These are phyloP conservation scores for Tolypocladium capitatum DNA, from an alignment of 2,329 filamentous ascomycete genomes.

Conservation along the genomic window DNA sequence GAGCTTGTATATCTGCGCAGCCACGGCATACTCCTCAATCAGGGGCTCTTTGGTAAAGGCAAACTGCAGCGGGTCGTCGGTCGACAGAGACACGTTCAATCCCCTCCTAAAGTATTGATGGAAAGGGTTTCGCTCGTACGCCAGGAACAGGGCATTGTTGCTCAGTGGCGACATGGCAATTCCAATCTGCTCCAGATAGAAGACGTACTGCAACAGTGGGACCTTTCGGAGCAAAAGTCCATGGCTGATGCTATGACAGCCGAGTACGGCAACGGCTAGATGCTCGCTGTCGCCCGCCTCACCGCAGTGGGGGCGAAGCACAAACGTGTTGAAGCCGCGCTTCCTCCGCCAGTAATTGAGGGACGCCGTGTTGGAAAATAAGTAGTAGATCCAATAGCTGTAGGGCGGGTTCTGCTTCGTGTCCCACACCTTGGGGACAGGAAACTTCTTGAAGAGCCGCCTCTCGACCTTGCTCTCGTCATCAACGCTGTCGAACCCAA, in stretches of 20 bases:
- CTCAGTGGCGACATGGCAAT: constrained; percentile 99
- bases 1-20: constrained; percentile 96
- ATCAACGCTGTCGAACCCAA: constrained; percentile 95
- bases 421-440: constrained; percentile 75
- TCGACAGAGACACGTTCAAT: constrained; percentile 89
- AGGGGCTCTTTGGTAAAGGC: constrained; percentile 96
- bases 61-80: constrained; percentile 93
- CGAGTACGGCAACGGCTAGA: constrained; percentile 78
- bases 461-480: constrained; percentile 96
- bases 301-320: constrained; percentile 85
- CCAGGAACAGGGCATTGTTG: constrained; percentile 92
- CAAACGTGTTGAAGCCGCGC: constrained; percentile 90
- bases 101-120: constrained; percentile 90
- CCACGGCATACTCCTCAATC: constrained; percentile 96
- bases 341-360: constrained; percentile 84
- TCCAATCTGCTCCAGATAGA: constrained; percentile 95
- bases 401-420: constrained; percentile 95
- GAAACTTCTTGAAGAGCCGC: constrained; percentile 90
- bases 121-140: constrained; percentile 95
- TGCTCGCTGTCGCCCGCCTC: constrained; percentile 97
- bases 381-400: constrained; percentile 97
- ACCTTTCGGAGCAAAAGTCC: constrained; percentile 87
- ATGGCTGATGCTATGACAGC: constrained; percentile 94
- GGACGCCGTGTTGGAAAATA: constrained; percentile 87
- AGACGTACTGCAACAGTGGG: constrained; percentile 87